phyloP scores from a whole-genome alignment of 2,329 filamentous ascomycete genomes.

The Exophiala oligosperma region DNA sequence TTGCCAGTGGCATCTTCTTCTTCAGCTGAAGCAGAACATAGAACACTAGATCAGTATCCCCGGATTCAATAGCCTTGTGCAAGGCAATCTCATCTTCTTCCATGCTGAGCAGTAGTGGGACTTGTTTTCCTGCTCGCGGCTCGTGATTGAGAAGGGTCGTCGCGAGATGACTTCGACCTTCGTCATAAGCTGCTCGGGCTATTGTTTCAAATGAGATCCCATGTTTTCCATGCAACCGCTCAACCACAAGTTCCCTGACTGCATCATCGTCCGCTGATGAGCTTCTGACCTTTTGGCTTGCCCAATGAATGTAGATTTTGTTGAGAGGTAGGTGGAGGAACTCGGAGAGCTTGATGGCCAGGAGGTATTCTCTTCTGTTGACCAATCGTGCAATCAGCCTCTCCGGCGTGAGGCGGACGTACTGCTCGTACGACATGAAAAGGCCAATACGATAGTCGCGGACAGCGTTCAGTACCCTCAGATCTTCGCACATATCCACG shows the following conservation, averaged over 20 bases:
- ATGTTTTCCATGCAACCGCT: conserved; percentile 80
- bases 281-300: conserved; percentile 85
- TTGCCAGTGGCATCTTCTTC: conserved; percentile 84
- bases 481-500: conserved; percentile 94
- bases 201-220: conserved; percentile 97
- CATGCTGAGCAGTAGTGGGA: conserved; percentile 89
- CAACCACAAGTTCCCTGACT: conserved; percentile 82
- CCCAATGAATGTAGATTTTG: conserved; percentile 95
- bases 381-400: conserved; percentile 82
- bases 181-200: conserved; percentile 87
- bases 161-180: conserved; percentile 83
- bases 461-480: conserved; percentile 89
- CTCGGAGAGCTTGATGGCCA: conserved; percentile 83
- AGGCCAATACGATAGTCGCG: conserved; percentile 89
- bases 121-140: conserved; percentile 90
- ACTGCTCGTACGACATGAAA: conserved; percentile 90
- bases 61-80: conserved; percentile 94
- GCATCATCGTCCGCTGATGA: conserved; percentile 84
- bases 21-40: conserved; percentile 85
- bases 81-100: conserved; percentile 93
- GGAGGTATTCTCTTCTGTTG: conserved; percentile 84
- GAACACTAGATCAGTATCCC: conserved; percentile 89
- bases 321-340: conserved; percentile 85
- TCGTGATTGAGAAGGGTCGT: conserved; percentile 92
- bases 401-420: conserved; percentile 84